Percentiles rank a stretch among this genome's conserved stretches.
phyloP scores from a whole-genome alignment of 306 rosid genomes.

The Inga leiocalycina region DNA sequence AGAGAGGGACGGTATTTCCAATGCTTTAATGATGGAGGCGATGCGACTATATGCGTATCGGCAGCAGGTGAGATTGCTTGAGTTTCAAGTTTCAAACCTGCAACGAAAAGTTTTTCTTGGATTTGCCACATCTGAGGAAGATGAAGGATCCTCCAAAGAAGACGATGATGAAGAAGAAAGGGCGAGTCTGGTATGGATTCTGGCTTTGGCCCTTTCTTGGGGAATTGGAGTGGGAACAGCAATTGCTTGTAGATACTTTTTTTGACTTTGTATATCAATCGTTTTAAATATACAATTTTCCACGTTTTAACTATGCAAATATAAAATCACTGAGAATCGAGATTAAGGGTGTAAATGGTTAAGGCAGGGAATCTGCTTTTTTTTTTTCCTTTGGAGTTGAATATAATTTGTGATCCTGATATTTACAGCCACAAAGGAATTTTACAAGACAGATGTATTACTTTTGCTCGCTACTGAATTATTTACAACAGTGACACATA shows the following conservation, averaged over 20 bases:
- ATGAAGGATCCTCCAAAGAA: conserved; percentile 10
- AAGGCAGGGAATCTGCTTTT: background rate
- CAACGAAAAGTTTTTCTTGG: background rate
- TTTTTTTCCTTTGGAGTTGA: background rate
- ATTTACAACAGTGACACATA: background rate
- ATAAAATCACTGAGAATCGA: background rate
- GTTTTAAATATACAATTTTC: background rate
- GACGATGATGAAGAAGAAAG: conserved; percentile 32
- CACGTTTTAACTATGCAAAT: background rate
- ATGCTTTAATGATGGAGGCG: conserved; percentile 63
- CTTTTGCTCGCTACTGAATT: background rate
- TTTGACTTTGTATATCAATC: background rate
- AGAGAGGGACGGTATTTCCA: conserved; percentile 59
- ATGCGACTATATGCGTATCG: conserved; percentile 58
- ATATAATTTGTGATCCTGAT: background rate
- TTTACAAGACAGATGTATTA: background rate
- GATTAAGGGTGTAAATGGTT: background rate
- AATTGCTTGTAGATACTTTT: conserved; percentile 48
- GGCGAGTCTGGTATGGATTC: conserved; percentile 47
- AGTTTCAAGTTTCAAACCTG: conserved; percentile 62
- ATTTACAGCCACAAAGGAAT: background rate
- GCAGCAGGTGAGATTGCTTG: conserved; percentile 73
- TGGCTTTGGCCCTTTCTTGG: conserved; percentile 67
- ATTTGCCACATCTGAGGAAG: conserved; percentile 4
- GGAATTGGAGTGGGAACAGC: conserved; percentile 73